Evolutionary conservation across 805 yeast species (phyloP).

Genomic region (Ogataea methylovora): DNA sequence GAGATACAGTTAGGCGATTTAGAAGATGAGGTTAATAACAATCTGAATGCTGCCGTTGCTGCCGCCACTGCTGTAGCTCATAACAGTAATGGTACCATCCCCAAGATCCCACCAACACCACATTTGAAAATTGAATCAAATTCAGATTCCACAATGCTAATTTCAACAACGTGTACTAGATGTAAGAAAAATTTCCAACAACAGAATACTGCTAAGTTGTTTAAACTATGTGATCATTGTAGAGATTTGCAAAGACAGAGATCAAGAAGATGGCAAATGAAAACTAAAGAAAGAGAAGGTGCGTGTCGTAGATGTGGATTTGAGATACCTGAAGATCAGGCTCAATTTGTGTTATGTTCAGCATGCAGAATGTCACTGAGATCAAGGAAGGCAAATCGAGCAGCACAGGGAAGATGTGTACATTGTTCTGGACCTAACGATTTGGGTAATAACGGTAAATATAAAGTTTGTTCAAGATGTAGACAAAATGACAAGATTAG

Average conservation of each 20-base stretch:
- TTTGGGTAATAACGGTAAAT: conserved; percentile 31
- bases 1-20: background rate
- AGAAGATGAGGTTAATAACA: conserved; percentile 3
- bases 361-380: conserved; percentile 50
- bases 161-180: conserved; percentile 34
- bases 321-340: conserved; percentile 41
- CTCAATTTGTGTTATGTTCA: conserved; percentile 52
- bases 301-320: conserved; percentile 62
- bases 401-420: conserved; percentile 58
- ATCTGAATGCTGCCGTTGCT: background rate
- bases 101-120: background rate
- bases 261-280: conserved; percentile 56
- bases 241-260: conserved; percentile 57
- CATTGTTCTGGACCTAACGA: conserved; percentile 59
- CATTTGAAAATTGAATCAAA: background rate
- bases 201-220: conserved; percentile 32
- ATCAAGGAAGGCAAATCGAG: conserved; percentile 48
- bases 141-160: background rate
- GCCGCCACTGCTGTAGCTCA: conserved; percentile 1
- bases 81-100: too few relatives aligned
- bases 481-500: conserved; percentile 54
- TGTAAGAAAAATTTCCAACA: conserved; percentile 56
- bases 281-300: conserved; percentile 51
- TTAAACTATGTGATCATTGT: conserved; percentile 56
- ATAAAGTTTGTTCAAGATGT: conserved; percentile 61